phyloP scores from a whole-genome alignment of 257 asterid genomes.

The Nicotiana noctiflora region DNA sequence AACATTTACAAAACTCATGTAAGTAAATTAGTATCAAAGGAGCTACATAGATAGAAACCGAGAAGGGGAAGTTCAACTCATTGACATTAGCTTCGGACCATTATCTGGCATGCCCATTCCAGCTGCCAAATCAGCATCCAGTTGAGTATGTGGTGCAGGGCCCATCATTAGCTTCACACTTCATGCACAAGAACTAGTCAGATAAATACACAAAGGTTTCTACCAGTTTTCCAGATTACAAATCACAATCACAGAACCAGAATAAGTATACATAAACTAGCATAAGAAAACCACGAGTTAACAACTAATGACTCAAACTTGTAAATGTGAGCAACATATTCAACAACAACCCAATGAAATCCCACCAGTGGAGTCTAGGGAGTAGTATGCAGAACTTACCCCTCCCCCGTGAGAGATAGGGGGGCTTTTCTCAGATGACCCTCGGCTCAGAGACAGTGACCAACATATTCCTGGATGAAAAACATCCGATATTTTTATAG shows the following conservation, averaged over 20 bases:
- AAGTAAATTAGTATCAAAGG: not conserved
- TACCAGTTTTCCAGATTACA: not conserved
- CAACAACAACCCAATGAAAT: no score
- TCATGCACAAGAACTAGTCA: slow-evolving; percentile 3
- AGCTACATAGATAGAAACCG: not conserved
- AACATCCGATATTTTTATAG: not conserved
- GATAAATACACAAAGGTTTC: not conserved
- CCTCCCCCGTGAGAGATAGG: no score
- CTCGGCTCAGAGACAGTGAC: no score
- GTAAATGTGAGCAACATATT: no score
- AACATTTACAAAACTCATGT: not conserved
- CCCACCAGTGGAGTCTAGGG: no score
- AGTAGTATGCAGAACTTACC: no score
- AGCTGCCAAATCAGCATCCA: slow-evolving; percentile 83
- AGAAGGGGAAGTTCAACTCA: slow-evolving; percentile 14
- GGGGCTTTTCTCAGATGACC: no score
- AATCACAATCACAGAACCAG: not conserved
- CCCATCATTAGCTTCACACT: slow-evolving; percentile 68
- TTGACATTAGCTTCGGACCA: slow-evolving; percentile 83
- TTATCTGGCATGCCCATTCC: slow-evolving; percentile 96
- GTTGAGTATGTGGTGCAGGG: slow-evolving; percentile 79
- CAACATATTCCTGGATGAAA: not conserved
- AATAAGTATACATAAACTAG: not conserved
- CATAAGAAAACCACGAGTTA: not conserved
- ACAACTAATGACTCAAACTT: not conserved